Evolutionary conservation across 805 yeast species (phyloP), one percentile per base, ranked within the genome.

Genomic region (Barnettozyma wickerhamii): DNA sequence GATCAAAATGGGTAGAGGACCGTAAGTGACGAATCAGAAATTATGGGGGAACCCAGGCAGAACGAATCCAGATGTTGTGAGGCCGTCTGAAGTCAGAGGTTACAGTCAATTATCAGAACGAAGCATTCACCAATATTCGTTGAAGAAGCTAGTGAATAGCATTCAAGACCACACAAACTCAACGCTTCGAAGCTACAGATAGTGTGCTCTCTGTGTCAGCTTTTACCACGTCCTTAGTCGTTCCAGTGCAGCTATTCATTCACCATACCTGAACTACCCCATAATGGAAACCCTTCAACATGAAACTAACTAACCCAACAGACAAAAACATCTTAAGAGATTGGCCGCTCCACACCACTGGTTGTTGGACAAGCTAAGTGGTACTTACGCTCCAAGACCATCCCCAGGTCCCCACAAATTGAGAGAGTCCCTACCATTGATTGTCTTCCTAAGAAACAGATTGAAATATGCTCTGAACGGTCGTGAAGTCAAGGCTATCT

Each of bases 331-430:
- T 74, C 84, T 90, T 74, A 90, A 91, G 84, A 89, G 98, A 84
- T 84, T 91, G 76, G 96, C 98, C 73, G 99, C 99, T 73, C 99
- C 99, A 81, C 84, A 90, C 80, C 99, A 93, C 84, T 93, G 99
- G 99, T 86, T 93, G 95, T 87, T 93, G 80, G 99, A 95, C 95
- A 93, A 93, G 79, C 81, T 93, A 78, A 86, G 97, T 69, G 99
- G 99, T 72, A 79, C 87, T 68, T 93, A 93, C 73, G 99, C 99
- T 56, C 99, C 99, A 79, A 89, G 98, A 79, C 96, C 98, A 69
- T 89, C 97, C 55, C 84, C 95, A 63, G 99, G 99, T 80, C 99
- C 99, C 71, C 99, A 91, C 81, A 93, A 91, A 77, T 81, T 90
- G 71, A 84, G 97, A 74, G 98, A 90, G 79, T 90, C 96, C 52